Evolutionary conservation across 2,329 filamentous ascomycete species (phyloP).

Genomic region (Arachnopeziza araneosa): DNA sequence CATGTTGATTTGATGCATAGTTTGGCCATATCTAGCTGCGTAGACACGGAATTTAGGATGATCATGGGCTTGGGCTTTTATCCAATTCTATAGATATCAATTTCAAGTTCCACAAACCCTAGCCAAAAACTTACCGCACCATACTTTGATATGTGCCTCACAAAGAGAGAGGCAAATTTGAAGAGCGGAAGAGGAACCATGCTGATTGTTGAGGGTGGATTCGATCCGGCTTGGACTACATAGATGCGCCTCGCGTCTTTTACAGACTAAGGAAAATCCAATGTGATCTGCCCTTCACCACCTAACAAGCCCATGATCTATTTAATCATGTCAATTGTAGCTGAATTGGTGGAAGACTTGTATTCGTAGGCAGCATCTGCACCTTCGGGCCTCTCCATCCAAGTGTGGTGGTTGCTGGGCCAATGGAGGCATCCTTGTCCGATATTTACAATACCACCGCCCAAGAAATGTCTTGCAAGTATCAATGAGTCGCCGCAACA

Average conservation of each 20-base stretch:
- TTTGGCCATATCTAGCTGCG: constrained; percentile 57
- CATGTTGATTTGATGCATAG: constrained; percentile 64
- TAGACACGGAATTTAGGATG: constrained; percentile 55
- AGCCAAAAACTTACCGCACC: constrained; percentile 49
- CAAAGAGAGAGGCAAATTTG: constrained; percentile 59
- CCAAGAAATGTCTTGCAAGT: neutral
- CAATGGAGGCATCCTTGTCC: neutral
- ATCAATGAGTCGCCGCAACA: neutral
- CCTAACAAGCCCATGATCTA: neutral
- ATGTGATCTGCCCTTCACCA: neutral
- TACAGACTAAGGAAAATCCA: neutral
- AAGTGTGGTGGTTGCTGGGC: neutral
- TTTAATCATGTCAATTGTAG: neutral
- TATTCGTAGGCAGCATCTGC: too few species aligned
- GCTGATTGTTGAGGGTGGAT: constrained; percentile 1
- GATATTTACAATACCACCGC: neutral
- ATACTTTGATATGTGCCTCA: constrained; percentile 64
- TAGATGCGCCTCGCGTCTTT: neutral
- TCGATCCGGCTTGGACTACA: neutral
- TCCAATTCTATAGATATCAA: constrained; percentile 48
- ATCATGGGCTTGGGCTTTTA: constrained; percentile 61
- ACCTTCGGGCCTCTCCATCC: too few species aligned
- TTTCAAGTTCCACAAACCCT: neutral
- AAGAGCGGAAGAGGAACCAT: constrained; percentile 65
- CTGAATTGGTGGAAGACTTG: neutral